A percentile compares a stretch with the other conserved stretches of the same genome.
Conservation (phyloP, 768 basidiomycete species). For the Pleurotus tuoliensis region DNA sequence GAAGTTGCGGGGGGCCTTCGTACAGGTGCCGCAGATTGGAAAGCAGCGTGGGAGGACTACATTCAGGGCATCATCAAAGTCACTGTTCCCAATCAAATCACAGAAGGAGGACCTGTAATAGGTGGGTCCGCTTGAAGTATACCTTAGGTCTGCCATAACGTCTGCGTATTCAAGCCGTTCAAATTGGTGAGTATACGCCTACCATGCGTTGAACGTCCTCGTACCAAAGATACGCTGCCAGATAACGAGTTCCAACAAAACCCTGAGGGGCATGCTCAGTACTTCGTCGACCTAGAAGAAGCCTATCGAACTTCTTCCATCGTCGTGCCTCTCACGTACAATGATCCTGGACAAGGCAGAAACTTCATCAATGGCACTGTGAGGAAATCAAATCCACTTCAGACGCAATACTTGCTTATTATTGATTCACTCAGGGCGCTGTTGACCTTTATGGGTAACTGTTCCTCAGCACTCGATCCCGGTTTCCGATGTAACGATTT, state of each 20-base stretch:
- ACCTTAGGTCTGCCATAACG: neutral
- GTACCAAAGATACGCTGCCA: neutral
- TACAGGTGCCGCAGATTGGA: constrained; percentile 70
- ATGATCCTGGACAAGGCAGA: constrained; percentile 53
- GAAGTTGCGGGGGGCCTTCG: constrained; percentile 52
- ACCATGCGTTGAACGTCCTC: neutral
- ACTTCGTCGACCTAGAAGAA: constrained; percentile 59
- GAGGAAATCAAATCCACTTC: constrained; percentile 13
- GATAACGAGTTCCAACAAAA: constrained; percentile 76
- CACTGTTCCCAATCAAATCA: constrained; percentile 64
- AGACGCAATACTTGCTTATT: neutral
- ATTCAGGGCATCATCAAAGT: constrained; percentile 62
- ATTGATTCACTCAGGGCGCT: constrained; percentile 42
- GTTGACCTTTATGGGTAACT: constrained; percentile 72
- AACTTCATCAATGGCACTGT: constrained; percentile 75
- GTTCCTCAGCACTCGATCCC: neutral
- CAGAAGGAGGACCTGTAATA: constrained; percentile 69
- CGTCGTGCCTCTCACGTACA: constrained; percentile 73
- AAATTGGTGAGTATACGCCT: constrained; percentile 39
- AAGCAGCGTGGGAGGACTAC: constrained; percentile 68
- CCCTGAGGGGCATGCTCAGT: constrained; percentile 40
- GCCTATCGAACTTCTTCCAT: constrained; percentile 53
- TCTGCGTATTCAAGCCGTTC: constrained; percentile 36
- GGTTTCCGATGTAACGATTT: too few relatives aligned
- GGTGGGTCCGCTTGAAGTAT: constrained; percentile 32